Base-by-base conservation (phyloP, 1,284 basidiomycete genomes). In the Trametes pubescens region DNA sequence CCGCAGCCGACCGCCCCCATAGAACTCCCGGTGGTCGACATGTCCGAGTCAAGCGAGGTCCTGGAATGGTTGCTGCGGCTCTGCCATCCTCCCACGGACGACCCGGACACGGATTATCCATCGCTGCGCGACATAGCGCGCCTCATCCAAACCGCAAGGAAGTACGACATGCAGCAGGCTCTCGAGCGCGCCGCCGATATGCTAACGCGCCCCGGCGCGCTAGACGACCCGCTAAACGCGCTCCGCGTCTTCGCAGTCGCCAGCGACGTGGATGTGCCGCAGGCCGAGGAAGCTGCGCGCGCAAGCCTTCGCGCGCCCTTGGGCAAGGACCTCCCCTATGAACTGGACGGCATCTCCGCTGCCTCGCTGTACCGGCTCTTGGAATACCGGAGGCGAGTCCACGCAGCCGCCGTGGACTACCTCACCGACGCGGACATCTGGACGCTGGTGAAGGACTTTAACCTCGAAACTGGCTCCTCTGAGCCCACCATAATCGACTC, bases 161-260 rank as follows among this genome's bases (percentile, higher is more conserved):
- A 81, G 57, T 79, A 81, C 35, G 69, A 69, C 14, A 79, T 80
- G 75, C 73, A 78, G 52, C 24, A 59, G 35, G 55, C 51, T 0
- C 21, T 60, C 10, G 48, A 48, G 5, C 26, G 24, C 26, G 32
- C 56, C 9, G 48, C 34, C 26, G n/a, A 72, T 68, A 11, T 68
- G 38, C 44, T 70, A 1, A 51, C 70, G 29, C 11, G 11, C 9
- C 16, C 2, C 0, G 63, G 61, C 2, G 71, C 77, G 51, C 35
- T 79, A 16, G 63, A 70, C 26, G 65, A 67, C 13, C 73, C 76
- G 16, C 71, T n/a, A n/a, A 21, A 18, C 32, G 49, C 81, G 0
- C 51, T 79, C 16, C 72, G 71, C 18, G 59, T 76, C 3, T 79
- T 77, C 54, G 74, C 75, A 10, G 69, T 81, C 48, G 75, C 78